A percentile compares a stretch with the other conserved stretches of the same genome.
phyloP scores from a whole-genome alignment of 2,329 filamentous ascomycete genomes.

The Nemania serpens region DNA sequence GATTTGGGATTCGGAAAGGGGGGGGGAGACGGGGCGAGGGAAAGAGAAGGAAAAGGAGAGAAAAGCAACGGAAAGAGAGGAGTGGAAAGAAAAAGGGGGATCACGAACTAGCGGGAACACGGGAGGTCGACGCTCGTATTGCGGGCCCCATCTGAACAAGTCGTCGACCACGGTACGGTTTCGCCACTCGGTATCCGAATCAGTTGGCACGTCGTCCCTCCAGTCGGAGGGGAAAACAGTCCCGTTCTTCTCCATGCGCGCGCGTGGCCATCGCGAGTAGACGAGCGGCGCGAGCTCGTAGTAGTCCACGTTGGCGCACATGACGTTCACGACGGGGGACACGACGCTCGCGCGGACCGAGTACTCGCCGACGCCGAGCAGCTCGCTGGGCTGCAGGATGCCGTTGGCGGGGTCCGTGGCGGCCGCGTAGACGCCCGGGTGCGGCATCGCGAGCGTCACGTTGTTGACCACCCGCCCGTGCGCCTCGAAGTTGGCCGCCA shows the following conservation, averaged over 20 bases:
- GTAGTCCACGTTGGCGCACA: slow-evolving; percentile 69
- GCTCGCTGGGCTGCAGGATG: slow-evolving; percentile 71
- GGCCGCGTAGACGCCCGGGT: slow-evolving; percentile 68
- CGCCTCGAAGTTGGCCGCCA: slow-evolving; percentile 53
- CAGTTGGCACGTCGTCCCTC: slow-evolving; percentile 45
- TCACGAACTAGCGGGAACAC: slow-evolving; percentile 54
- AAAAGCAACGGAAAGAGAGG: no score
- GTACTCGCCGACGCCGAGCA: slow-evolving; percentile 71
- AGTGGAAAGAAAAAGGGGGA: slow-evolving; percentile 3
- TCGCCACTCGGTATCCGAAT: slow-evolving; percentile 45
- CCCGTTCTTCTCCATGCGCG: slow-evolving; percentile 41
- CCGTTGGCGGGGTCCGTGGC: slow-evolving; percentile 63
- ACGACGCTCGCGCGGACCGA: slow-evolving; percentile 69
- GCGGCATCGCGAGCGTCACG: slow-evolving; percentile 77
- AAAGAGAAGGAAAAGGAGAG: no score
- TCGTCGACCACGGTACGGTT: slow-evolving; percentile 69
- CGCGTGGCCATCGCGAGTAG: slow-evolving; percentile 63
- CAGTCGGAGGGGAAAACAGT: slow-evolving; percentile 40
- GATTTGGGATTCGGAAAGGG: no score
- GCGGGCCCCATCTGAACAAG: slow-evolving; percentile 68
- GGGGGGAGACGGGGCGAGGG: no score
- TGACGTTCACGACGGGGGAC: slow-evolving; percentile 71
- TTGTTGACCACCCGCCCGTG: slow-evolving; percentile 71
- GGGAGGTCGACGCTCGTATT: slow-evolving; percentile 56
- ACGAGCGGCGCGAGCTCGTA: slow-evolving; percentile 67